phyloP scores from a whole-genome alignment of 345 rosid genomes.

The Hibiscus syriacus region DNA sequence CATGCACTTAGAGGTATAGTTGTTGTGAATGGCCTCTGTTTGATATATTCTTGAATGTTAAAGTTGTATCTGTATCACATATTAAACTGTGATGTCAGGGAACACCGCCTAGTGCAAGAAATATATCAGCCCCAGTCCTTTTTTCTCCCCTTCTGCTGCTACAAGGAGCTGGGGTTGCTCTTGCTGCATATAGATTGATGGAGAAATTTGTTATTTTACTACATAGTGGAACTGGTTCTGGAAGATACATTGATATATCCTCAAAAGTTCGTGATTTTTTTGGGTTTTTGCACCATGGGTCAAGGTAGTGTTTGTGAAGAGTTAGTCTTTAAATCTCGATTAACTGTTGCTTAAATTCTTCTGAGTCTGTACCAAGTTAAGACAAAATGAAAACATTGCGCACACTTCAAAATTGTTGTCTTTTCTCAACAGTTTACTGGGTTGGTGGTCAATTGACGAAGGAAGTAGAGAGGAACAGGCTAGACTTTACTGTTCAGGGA shows the following conservation, averaged over 20 bases:
- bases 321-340: constrained; percentile 10
- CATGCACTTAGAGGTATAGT: constrained; percentile 80
- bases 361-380: neutral
- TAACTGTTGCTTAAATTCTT: neutral
- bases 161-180: constrained; percentile 79
- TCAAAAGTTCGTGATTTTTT: constrained; percentile 54
- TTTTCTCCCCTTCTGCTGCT: constrained; percentile 66
- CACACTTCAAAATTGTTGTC: neutral
- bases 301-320: constrained; percentile 39
- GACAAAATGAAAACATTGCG: neutral
- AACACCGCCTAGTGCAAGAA: constrained; percentile 62
- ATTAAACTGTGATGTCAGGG: constrained; percentile 39
- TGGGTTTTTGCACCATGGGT: constrained; percentile 71
- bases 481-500: constrained; percentile 51
- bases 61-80: neutral
- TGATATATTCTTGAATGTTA: neutral
- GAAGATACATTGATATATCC: constrained; percentile 35
- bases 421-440: constrained; percentile 48
- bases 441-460: constrained; percentile 99
- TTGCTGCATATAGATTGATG: constrained; percentile 52
- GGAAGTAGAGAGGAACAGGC: constrained; percentile 88
- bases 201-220: constrained; percentile 51
- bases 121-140: constrained; percentile 41
- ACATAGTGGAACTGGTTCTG: constrained; percentile 34
- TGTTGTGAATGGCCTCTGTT: neutral